These are phyloP conservation scores for Leccinum subgranulosum DNA, from an alignment of 768 basidiomycete species.

Conservation along the genomic window DNA sequence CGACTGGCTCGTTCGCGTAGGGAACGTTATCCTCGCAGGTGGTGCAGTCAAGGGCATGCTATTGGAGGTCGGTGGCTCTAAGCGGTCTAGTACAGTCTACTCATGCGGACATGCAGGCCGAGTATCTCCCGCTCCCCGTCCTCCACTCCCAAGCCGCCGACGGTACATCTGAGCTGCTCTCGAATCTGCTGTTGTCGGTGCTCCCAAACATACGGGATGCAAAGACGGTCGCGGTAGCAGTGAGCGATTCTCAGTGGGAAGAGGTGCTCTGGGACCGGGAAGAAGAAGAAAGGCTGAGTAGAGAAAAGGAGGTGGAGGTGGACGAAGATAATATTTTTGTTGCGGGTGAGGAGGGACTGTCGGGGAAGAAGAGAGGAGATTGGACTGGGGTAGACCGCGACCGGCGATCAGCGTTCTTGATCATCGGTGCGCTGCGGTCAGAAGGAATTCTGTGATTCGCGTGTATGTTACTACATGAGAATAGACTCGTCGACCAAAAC, in stretches of 20 bases:
- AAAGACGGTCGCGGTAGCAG: conserved; percentile 73
- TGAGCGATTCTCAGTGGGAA: conserved; percentile 76
- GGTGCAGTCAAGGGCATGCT: conserved; percentile 82
- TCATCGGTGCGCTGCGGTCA: conserved; percentile 70
- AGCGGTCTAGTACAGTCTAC: conserved; percentile 1
- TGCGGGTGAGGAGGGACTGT: conserved; percentile 54
- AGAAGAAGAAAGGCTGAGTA: conserved; percentile 45
- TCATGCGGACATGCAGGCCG: conserved; percentile 49
- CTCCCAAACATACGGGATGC: conserved; percentile 72
- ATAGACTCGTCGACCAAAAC: background rate
- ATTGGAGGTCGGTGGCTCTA: conserved; percentile 54
- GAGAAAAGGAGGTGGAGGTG: conserved; percentile 18
- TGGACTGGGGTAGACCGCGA: conserved; percentile 81
- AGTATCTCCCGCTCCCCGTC: conserved; percentile 75
- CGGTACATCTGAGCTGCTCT: conserved; percentile 69
- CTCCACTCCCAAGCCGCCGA: conserved; percentile 62
- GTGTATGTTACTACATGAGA: background rate
- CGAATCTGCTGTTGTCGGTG: conserved; percentile 70
- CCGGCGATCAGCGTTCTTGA: conserved; percentile 73
- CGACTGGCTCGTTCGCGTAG: conserved; percentile 79
- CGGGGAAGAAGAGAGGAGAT: conserved; percentile 52
- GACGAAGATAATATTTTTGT: conserved; percentile 56
- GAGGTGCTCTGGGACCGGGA: conserved; percentile 77
- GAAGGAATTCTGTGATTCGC: conserved; percentile 57
- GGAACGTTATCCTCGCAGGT: conserved; percentile 73